phyloP scores from a whole-genome alignment of 805 yeast genomes.

The Crinitomyces ghanaensis region DNA sequence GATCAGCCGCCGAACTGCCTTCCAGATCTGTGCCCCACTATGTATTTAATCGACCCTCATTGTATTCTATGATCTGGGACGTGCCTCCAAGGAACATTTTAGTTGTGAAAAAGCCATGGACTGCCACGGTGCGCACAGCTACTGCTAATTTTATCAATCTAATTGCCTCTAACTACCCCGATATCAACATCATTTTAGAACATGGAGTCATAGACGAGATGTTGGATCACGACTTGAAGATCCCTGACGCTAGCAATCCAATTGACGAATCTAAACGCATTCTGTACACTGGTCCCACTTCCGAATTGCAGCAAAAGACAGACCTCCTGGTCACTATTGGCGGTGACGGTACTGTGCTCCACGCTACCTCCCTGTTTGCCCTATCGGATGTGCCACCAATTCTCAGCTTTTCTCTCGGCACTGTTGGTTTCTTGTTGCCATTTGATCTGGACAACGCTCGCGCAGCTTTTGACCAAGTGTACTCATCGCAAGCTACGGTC shows the following conservation, averaged over 20 bases:
- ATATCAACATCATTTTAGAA: constrained; percentile 66
- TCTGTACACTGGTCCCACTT: constrained; percentile 46
- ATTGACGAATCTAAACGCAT: constrained; percentile 8
- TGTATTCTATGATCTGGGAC: constrained; percentile 47
- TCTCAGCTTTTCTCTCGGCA: constrained; percentile 78
- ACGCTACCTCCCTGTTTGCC: constrained; percentile 72
- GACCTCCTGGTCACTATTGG: constrained; percentile 82
- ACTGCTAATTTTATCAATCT: constrained; percentile 54
- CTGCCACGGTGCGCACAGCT: constrained; percentile 49
- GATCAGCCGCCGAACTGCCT: constrained; percentile 7
- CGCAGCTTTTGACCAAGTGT: constrained; percentile 53
- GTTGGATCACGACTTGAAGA: constrained; percentile 8
- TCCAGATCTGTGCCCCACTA: too few relatives aligned
- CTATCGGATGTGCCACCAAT: constrained; percentile 69
- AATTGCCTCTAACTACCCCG: constrained; percentile 51
- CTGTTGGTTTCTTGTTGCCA: constrained; percentile 80
- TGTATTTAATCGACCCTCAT: constrained; percentile 1
- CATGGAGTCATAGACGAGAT: constrained; percentile 67
- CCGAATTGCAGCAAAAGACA: constrained; percentile 51
- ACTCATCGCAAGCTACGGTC: constrained; percentile 57
- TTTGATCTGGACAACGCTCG: constrained; percentile 59
- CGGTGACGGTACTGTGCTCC: constrained; percentile 90
- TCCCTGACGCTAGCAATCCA: constrained; percentile 1
- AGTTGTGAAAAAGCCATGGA: constrained; percentile 79
- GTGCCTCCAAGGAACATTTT: constrained; percentile 61